phyloP scores from a whole-genome alignment of 768 basidiomycete genomes.

The Dendrothele bispora region DNA sequence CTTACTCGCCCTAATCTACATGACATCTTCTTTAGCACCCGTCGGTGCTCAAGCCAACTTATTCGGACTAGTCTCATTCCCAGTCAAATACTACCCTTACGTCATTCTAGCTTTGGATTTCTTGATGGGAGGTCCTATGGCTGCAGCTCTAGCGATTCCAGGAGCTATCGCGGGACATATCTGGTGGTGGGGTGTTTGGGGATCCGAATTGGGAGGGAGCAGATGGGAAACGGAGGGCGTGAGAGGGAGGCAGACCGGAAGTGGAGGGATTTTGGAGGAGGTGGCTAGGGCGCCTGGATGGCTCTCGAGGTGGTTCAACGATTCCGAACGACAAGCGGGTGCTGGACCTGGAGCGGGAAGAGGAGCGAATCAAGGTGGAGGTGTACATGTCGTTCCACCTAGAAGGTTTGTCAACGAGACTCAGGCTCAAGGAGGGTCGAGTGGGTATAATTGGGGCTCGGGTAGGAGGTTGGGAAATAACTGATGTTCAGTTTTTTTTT shows the following conservation, averaged over 20 bases:
- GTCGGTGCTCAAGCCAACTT: conserved; percentile 69
- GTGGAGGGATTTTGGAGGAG: conserved; percentile 37
- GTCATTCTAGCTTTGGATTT: conserved; percentile 73
- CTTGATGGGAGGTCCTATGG: conserved; percentile 56
- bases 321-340: conserved; percentile 25
- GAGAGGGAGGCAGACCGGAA: too few species aligned
- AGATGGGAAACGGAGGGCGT: too few species aligned
- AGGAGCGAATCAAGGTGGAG: conserved; percentile 35
- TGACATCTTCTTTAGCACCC: conserved; percentile 65
- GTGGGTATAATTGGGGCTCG: conserved; percentile 48
- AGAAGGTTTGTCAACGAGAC: conserved; percentile 22
- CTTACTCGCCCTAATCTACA: conserved; percentile 65
- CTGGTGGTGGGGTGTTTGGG: conserved; percentile 80
- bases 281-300: conserved; percentile 59
- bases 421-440: conserved; percentile 8
- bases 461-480: conserved; percentile 53
- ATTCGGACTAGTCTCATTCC: conserved; percentile 77
- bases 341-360: conserved; percentile 29
- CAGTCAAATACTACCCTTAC: conserved; percentile 73
- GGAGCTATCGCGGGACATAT: conserved; percentile 78
- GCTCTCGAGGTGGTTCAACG: conserved; percentile 52
- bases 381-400: conserved; percentile 63
- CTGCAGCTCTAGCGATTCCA: conserved; percentile 56
- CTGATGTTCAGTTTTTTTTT: too few species aligned
- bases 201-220: conserved; percentile 42